phyloP scores from a whole-genome alignment of 768 basidiomycete species.

The Russula ochroleuca region DNA sequence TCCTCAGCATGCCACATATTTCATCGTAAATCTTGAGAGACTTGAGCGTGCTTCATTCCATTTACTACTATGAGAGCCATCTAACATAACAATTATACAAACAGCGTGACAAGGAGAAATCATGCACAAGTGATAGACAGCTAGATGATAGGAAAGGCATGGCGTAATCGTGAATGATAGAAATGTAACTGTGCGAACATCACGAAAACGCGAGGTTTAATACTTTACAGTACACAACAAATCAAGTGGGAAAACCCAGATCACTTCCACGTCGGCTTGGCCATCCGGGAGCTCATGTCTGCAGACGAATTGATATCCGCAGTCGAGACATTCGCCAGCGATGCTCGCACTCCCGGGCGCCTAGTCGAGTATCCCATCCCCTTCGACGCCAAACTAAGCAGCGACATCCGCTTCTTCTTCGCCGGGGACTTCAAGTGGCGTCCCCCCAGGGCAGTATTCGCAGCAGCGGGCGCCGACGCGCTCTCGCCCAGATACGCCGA shows the following conservation, averaged over 20 bases:
- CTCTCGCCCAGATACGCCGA: conserved; percentile 33
- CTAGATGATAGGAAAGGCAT: conserved; percentile 20
- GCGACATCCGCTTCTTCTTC: conserved; percentile 58
- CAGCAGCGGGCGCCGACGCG: conserved; percentile 29
- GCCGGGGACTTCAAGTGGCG: conserved; percentile 45
- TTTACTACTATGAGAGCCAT: neutral
- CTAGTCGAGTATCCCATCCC: conserved; percentile 30
- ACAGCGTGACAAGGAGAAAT: conserved; percentile 13
- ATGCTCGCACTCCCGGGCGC: conserved; percentile 28
- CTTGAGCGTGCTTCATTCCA: neutral
- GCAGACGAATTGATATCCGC: conserved; percentile 48
- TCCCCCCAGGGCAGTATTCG: conserved; percentile 27
- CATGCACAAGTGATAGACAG: conserved; percentile 15
- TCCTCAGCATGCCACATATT: conserved; percentile 7
- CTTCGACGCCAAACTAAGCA: conserved; percentile 41
- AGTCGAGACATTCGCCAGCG: conserved; percentile 38
- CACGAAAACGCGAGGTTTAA: neutral
- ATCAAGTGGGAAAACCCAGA: conserved; percentile 1
- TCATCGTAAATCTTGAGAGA: neutral
- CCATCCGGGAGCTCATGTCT: conserved; percentile 28
- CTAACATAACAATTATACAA: conserved; percentile 24
- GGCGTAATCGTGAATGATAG: conserved; percentile 11
- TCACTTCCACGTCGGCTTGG: conserved; percentile 60
- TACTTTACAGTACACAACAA: conserved; percentile 8
- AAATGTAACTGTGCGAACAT: conserved; percentile 11